phyloP scores from a whole-genome alignment of 1,284 basidiomycete genomes.

The Malassezia cuniculi region DNA sequence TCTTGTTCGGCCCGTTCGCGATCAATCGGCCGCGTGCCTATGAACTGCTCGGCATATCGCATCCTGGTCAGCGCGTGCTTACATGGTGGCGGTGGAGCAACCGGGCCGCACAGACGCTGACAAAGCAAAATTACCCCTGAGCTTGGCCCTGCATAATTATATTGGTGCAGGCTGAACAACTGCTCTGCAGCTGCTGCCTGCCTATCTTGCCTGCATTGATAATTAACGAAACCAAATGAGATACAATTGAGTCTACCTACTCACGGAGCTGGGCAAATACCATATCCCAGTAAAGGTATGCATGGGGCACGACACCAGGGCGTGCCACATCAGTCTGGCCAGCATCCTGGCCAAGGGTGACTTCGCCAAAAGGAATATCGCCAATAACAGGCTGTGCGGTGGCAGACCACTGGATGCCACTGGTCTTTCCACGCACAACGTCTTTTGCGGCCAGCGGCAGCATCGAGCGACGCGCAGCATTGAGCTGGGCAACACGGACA shows the following conservation, averaged over 20 bases:
- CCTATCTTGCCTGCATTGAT: too few species aligned
- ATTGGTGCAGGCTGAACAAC: too few species aligned
- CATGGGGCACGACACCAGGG: conserved; percentile 17
- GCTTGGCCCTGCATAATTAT: too few species aligned
- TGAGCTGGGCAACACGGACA: conserved; percentile 33
- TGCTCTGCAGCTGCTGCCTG: too few species aligned
- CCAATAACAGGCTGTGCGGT: not conserved
- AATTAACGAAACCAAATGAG: not conserved
- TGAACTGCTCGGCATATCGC: conserved; percentile 8
- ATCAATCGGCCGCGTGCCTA: conserved; percentile 36
- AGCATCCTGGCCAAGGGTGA: conserved; percentile 29
- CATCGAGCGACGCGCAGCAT: conserved; percentile 23
- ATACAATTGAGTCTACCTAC: not conserved
- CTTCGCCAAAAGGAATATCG: conserved; percentile 17
- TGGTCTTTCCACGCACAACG: conserved; percentile 21
- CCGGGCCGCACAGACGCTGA: too few species aligned
- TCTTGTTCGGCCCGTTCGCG: conserved; percentile 42
- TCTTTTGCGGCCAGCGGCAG: conserved; percentile 23
- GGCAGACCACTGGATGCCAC: conserved; percentile 10
- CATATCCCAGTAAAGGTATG: conserved; percentile 12
- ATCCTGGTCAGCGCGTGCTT: too few species aligned
- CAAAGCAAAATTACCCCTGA: too few species aligned
- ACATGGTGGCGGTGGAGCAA: too few species aligned
- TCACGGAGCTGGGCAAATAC: conserved; percentile 5
- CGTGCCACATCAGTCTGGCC: conserved; percentile 17